Evolutionary conservation across 2,329 filamentous ascomycete species (phyloP).

Genomic region (Venturia oleaginea): DNA sequence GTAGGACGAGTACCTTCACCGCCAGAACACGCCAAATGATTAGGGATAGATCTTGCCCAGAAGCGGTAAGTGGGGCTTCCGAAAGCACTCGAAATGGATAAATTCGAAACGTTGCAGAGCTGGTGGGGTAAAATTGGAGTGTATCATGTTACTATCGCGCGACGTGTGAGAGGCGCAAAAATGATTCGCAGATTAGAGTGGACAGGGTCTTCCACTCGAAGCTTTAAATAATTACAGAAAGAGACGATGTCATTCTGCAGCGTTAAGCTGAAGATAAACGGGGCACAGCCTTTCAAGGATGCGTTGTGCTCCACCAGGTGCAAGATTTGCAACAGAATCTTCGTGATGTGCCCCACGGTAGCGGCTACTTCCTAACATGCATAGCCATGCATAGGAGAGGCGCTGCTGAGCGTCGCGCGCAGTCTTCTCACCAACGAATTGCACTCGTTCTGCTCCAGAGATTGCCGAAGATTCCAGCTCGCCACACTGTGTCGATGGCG

Average conservation of each 20-base stretch:
- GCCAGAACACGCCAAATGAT: background rate
- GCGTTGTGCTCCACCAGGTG: background rate
- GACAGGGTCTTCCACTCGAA: background rate
- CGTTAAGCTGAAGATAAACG: background rate
- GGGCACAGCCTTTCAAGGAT: background rate
- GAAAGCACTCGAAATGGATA: background rate
- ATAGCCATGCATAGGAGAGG: background rate
- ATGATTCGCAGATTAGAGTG: background rate
- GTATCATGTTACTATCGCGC: background rate
- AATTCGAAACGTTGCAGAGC: background rate
- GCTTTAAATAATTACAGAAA: background rate
- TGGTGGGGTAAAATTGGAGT: background rate
- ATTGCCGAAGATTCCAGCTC: background rate
- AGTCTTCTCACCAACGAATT: background rate
- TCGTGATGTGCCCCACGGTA: conserved; percentile 7
- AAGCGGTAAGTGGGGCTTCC: background rate
- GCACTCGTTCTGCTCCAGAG: background rate
- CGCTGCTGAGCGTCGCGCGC: background rate
- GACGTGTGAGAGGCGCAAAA: conserved; percentile 2
- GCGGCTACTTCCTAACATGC: background rate
- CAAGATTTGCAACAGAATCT: background rate
- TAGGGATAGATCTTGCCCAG: background rate
- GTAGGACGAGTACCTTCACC: background rate
- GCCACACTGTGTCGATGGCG: background rate
- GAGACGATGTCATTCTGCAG: background rate